Base-by-base conservation (phyloP, 1,284 basidiomycete genomes). In the Marasmius tenuissimus region DNA sequence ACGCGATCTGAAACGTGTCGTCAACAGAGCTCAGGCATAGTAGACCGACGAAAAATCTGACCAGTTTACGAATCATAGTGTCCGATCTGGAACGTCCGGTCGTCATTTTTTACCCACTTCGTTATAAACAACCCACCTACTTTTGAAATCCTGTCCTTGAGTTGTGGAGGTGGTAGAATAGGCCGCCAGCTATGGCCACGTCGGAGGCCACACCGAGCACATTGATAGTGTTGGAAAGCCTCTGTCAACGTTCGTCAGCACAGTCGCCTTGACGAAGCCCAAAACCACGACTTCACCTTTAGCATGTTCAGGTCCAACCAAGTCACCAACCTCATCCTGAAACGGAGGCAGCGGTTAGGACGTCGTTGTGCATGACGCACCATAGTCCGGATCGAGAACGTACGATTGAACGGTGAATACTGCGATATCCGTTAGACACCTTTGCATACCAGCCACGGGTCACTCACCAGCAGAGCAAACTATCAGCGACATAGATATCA, bases 141-240 rank as follows among this genome's bases (percentile, higher is more conserved):
- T 77, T 82, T 65, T 78, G 78, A 71, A 85, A 84, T 2, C 82
- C 82, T 18, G 83, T 85, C 52, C 82, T 73, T 37, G 82, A 82
- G 34, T 72, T 72, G 50, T 81, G 80, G 10, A 86, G 76, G 66
- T 83, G 79, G 61, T 73, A 76, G 66, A 80, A 82, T 38, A 86
- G 72, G 37, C 78, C 75, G 33, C 74, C 72, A 16, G 84, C 80
- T 53, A 86, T 85, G 56, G 80, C 61, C n/a, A 84, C 74, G 65
- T 86, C 84, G 6, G 79, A 73, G 9, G 76, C 76, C 4, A 81
- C 83, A 3, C 81, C 83, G 34, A 85, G 69, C 4, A 81, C 75
- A 65, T 85, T 86, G 53, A 85, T 81, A 51, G 81, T 75, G 76
- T 84, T 84, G 2, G 84, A 85, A 40, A 85, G 74, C 16, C 77